Evolutionary conservation across 2,329 filamentous ascomycete species (phyloP), one percentile per base, ranked within the genome.

Genomic region (Penicillium sp.): DNA sequence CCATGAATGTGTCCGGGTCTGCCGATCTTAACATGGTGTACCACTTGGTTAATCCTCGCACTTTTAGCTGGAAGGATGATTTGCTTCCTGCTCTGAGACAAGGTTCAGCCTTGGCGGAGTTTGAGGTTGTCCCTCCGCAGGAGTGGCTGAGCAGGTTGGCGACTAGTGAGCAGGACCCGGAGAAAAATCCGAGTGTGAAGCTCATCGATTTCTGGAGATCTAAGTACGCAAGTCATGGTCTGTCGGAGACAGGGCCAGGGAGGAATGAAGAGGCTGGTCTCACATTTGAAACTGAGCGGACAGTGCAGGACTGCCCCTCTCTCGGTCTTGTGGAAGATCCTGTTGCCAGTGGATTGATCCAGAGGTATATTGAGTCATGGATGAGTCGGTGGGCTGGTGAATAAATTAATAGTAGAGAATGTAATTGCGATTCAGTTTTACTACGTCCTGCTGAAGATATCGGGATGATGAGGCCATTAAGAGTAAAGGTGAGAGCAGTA

Each of bases 101-200:
- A 13, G 45, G 47, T 4, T 58, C 54, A 3, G 59, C 57, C 3
- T 60, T 68, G 1, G 53, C 69, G 3, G 45, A 57, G 0, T 69
- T 71, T 51, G 63, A 68, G 19, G 53, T 62, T 22, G 63, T 69
- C 6, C 55, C 60, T 5, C 55, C 63, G 7, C 40, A 53, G 17
- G 59, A 68, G 32, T 70, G 69, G 69, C 38, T 71, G n/a, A 51
- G 47, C 22, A 58, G 58, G 31, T 49, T 71, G 10, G 66, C 72
- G 1, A 66, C 63, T 1, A 72, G 72, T 4, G 73, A 79, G 37
- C 69, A 68, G 10, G 75, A 81, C 58, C 72, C 75, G 0, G 51
- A 68, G 26, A 65, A 58, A 26, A 80, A 80, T 53, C 76, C 77
- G 2, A 72, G 75, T 1, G 69, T 78, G 55, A 79, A 78, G 60